These are phyloP conservation scores for Candida xyloterini DNA, from an alignment of 805 yeast species.

Conservation along the genomic window DNA sequence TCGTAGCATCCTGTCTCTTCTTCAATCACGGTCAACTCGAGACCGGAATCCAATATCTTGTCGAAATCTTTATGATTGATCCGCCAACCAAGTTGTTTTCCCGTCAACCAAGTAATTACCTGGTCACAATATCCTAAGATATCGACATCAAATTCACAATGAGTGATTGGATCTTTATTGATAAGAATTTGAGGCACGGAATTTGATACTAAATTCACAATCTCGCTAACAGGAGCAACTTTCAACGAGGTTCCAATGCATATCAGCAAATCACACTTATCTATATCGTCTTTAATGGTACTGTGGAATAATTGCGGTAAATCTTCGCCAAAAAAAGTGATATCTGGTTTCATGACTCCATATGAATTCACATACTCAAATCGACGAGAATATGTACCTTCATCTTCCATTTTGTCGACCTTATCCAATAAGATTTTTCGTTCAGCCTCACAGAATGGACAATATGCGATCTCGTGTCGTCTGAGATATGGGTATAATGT, in stretches of 20 bases:
- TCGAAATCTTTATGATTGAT: constrained; percentile 54
- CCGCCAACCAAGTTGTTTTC: constrained; percentile 52
- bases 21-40: constrained; percentile 30
- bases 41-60: constrained; percentile 32
- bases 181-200: constrained; percentile 80
- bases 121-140: constrained; percentile 83
- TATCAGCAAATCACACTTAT: constrained; percentile 70
- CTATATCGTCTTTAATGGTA: constrained; percentile 54
- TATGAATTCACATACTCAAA: constrained; percentile 43
- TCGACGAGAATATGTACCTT: constrained; percentile 27
- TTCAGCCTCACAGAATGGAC: constrained; percentile 60
- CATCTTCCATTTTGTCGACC: constrained; percentile 32
- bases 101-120: constrained; percentile 62
- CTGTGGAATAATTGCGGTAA: constrained; percentile 70
- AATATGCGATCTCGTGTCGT: constrained; percentile 59
- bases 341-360: constrained; percentile 91
- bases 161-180: constrained; percentile 71
- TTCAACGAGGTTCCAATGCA: constrained; percentile 90
- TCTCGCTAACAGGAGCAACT: constrained; percentile 89
- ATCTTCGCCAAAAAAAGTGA: constrained; percentile 86
- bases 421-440: constrained; percentile 32
- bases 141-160: constrained; percentile 74
- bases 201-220: constrained; percentile 70
- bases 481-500: constrained; percentile 59
- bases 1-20: constrained; percentile 34